phyloP scores from a whole-genome alignment of 768 basidiomycete genomes.

The Serendipita indica region DNA sequence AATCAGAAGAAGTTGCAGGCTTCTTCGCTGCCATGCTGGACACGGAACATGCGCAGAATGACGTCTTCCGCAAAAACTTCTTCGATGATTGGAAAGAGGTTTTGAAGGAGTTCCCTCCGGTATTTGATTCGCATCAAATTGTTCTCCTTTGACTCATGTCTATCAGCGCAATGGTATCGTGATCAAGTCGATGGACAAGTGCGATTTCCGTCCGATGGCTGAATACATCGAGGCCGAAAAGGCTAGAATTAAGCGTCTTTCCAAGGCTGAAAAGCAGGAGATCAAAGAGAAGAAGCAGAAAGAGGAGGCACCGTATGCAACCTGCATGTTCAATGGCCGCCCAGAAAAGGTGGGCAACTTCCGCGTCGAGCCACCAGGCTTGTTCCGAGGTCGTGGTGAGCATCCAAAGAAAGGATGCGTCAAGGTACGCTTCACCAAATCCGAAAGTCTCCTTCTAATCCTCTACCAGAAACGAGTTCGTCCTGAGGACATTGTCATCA shows the following conservation, averaged over 20 bases:
- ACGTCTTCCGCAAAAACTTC: constrained; percentile 85
- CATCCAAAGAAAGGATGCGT: constrained; percentile 94
- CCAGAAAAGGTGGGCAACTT: constrained; percentile 99
- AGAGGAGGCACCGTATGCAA: constrained; percentile 67
- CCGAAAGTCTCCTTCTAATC: not conserved
- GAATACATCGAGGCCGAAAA: constrained; percentile 87
- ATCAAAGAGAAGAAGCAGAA: constrained; percentile 74
- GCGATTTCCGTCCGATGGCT: constrained; percentile 92
- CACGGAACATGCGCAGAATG: constrained; percentile 81
- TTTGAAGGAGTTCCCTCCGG: constrained; percentile 69
- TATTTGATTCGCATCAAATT: constrained; percentile 22
- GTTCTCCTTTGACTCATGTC: not conserved
- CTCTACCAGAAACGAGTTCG: constrained; percentile 55
- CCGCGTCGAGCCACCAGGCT: constrained; percentile 93
- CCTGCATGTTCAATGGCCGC: constrained; percentile 83
- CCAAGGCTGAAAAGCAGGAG: constrained; percentile 78
- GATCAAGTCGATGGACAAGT: constrained; percentile 60
- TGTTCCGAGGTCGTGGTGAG: constrained; percentile 94
- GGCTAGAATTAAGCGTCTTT: constrained; percentile 80
- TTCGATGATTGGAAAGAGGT: constrained; percentile 78
- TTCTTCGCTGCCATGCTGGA: constrained; percentile 91
- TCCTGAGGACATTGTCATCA: constrained; percentile 92
- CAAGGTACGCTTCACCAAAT: constrained; percentile 41
- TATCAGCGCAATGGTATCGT: constrained; percentile 53
- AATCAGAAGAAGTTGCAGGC: constrained; percentile 89